Evolutionary conservation across 164 flowering plant species (phyloP).

Genomic region (Cinnamomum micranthum): DNA sequence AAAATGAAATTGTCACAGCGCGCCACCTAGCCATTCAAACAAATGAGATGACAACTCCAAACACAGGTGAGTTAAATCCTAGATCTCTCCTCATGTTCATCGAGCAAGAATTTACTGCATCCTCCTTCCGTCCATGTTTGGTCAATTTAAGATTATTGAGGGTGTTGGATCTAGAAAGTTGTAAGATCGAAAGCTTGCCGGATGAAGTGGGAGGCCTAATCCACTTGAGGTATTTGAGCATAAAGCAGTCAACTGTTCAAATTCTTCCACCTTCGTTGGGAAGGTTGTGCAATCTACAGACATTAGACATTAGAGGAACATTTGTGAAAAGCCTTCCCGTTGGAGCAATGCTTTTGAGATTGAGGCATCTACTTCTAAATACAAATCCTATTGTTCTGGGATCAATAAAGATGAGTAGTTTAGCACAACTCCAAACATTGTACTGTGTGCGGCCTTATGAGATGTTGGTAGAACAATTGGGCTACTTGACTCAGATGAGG

Average conservation of each 20-base stretch:
- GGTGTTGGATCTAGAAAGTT: constrained; percentile 9
- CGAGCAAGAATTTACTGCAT: neutral
- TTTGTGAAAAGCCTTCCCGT: neutral
- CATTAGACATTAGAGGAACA: constrained; percentile 11
- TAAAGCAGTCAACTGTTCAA: constrained; percentile 1
- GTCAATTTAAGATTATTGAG: neutral
- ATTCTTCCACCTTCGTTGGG: constrained; percentile 2
- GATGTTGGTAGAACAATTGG: neutral
- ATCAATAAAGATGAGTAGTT: too few species aligned
- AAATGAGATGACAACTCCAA: neutral
- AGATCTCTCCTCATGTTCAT: neutral
- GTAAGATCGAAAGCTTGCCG: constrained; percentile 9
- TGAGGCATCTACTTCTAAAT: constrained; percentile 8
- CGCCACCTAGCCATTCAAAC: neutral
- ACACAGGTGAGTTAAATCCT: neutral
- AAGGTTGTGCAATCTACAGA: constrained; percentile 9
- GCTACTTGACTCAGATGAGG: neutral
- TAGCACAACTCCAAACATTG: constrained; percentile 2
- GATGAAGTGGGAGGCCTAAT: constrained; percentile 10
- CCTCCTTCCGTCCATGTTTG: neutral
- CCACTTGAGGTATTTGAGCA: constrained; percentile 13
- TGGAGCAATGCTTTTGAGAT: neutral
- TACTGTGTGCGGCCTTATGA: neutral
- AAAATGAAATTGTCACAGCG: neutral
- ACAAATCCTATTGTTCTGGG: too few species aligned